phyloP scores from a whole-genome alignment of 805 yeast species.

The Candida lessepsii region DNA sequence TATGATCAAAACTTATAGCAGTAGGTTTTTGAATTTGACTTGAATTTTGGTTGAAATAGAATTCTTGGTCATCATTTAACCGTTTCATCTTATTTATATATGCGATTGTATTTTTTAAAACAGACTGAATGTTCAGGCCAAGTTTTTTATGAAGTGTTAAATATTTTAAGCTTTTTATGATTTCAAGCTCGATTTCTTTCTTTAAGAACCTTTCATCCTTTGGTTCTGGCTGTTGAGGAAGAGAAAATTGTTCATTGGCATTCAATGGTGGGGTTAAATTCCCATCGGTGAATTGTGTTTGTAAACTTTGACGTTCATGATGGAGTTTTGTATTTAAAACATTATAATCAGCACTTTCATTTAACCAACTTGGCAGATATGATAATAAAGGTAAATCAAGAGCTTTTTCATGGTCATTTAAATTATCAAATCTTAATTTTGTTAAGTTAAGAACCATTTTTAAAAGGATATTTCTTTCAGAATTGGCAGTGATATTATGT shows the following conservation, averaged over 20 bases:
- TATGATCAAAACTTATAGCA: not conserved
- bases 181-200: slow-evolving; percentile 13
- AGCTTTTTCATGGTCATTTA: slow-evolving; percentile 10
- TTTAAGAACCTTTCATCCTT: slow-evolving; percentile 9
- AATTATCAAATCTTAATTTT: slow-evolving; percentile 14
- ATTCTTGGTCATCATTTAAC: slow-evolving; percentile 1
- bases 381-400: slow-evolving; percentile 17
- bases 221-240: not conserved
- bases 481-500: slow-evolving; percentile 12
- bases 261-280: slow-evolving; percentile 16
- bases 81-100: not conserved
- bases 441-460: slow-evolving; percentile 13
- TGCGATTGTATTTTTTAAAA: not conserved
- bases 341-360: slow-evolving; percentile 17
- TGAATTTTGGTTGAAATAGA: not conserved
- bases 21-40: not conserved
- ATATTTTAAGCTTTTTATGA: slow-evolving; percentile 10
- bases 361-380: slow-evolving; percentile 16
- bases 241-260: slow-evolving; percentile 1
- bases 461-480: slow-evolving; percentile 14
- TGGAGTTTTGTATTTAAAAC: slow-evolving; percentile 13
- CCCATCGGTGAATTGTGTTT: slow-evolving; percentile 10
- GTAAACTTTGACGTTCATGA: slow-evolving; percentile 10
- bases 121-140: not conserved
- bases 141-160: slow-evolving; percentile 1